These are phyloP conservation scores for Strombidium stylifer DNA, from an alignment of 73 alveolate species.

Conservation along the genomic window DNA sequence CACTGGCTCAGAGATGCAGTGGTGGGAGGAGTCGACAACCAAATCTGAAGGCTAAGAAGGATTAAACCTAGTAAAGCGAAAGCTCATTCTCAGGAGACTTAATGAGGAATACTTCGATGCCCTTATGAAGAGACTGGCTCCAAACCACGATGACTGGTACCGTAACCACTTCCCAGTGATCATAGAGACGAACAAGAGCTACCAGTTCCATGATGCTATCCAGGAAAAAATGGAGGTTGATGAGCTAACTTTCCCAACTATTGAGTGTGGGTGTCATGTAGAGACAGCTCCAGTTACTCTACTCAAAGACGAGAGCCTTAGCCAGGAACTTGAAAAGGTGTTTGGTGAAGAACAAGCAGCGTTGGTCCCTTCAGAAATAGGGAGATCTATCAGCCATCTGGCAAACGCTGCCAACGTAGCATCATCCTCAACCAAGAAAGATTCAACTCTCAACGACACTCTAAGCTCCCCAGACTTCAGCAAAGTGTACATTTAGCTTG, in stretches of 20 bases:
- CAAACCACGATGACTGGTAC: slow-evolving; percentile 24
- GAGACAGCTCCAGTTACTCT: too few relatives aligned
- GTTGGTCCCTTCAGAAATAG: slow-evolving; percentile 13
- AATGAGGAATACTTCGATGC: too few relatives aligned
- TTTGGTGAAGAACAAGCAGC: slow-evolving; percentile 38
- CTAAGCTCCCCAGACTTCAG: slow-evolving; percentile 33
- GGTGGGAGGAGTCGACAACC: slow-evolving; percentile 48
- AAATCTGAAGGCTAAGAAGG: slow-evolving; percentile 28
- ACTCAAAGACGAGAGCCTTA: not conserved
- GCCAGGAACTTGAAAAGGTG: slow-evolving; percentile 16
- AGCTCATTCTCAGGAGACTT: slow-evolving; percentile 2
- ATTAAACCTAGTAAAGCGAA: not conserved
- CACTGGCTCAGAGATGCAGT: slow-evolving; percentile 5
- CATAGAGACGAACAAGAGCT: slow-evolving; percentile 27
- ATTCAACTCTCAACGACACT: too few relatives aligned
- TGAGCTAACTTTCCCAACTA: slow-evolving; percentile 25
- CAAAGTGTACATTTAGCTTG: slow-evolving; percentile 21
- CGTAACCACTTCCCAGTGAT: slow-evolving; percentile 66
- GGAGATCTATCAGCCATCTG: slow-evolving; percentile 23
- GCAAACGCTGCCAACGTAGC: slow-evolving; percentile 43
- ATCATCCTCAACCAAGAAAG: too few relatives aligned
- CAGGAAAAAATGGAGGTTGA: slow-evolving; percentile 24
- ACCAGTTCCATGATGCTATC: slow-evolving; percentile 43
- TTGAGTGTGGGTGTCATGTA: slow-evolving; percentile 41
- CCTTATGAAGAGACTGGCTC: too few relatives aligned